phyloP scores from a whole-genome alignment of 1,139 yeast species.

The Kazachstania sp. region DNA sequence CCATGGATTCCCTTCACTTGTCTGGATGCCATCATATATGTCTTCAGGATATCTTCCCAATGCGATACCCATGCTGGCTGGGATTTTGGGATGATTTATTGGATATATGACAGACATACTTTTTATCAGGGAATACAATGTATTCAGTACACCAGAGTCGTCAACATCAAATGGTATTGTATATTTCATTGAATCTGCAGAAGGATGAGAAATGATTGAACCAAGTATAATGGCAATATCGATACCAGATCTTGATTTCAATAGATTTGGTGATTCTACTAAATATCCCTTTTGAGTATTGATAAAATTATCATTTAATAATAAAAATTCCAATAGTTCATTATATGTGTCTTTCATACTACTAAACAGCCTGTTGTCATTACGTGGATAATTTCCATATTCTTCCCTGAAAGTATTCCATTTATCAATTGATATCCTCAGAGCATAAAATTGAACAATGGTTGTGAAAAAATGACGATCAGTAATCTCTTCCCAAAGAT shows the following conservation, averaged over 20 bases:
- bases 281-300: constrained; percentile 43
- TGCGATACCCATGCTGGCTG: constrained; percentile 40
- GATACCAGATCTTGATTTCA: constrained; percentile 54
- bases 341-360: constrained; percentile 11
- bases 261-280: constrained; percentile 56
- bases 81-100: constrained; percentile 40
- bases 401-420: constrained; percentile 28
- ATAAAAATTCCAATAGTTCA: constrained; percentile 24
- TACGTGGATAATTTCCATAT: background rate
- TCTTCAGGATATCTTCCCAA: constrained; percentile 94
- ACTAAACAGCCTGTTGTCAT: background rate
- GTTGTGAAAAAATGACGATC: constrained; percentile 74
- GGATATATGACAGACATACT: constrained; percentile 73
- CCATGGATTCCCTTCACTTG: constrained; percentile 90
- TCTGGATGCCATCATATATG: constrained; percentile 69
- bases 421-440: constrained; percentile 48
- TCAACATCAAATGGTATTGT: constrained; percentile 53
- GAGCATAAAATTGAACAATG: constrained; percentile 61
- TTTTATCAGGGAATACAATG: constrained; percentile 47
- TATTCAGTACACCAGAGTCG: constrained; percentile 47
- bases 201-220: constrained; percentile 55
- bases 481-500: constrained; percentile 86
- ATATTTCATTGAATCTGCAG: constrained; percentile 22
- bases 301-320: constrained; percentile 40
- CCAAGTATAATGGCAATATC: constrained; percentile 77